These are phyloP conservation scores for Dryadomyces quercivorus DNA, from an alignment of 2,329 filamentous ascomycete species.

Conservation along the genomic window DNA sequence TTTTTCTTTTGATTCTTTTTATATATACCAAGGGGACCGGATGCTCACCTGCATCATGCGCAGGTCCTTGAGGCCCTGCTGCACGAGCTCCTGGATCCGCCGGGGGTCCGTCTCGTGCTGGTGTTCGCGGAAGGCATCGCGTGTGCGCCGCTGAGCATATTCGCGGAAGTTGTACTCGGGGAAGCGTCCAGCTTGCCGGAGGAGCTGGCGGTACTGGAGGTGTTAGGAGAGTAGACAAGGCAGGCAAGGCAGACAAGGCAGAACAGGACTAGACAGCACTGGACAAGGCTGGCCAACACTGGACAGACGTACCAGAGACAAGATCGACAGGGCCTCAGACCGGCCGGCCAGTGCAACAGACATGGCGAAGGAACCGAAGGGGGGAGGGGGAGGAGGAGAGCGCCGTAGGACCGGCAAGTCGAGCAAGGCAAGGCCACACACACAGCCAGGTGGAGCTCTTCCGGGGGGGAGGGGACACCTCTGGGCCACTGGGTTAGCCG, in stretches of 20 bases:
- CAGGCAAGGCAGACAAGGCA: neutral
- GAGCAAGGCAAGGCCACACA: neutral
- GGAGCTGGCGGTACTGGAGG: constrained; percentile 73
- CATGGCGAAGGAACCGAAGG: neutral
- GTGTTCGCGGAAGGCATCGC: constrained; percentile 81
- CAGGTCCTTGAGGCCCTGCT: constrained; percentile 76
- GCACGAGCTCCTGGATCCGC: constrained; percentile 74
- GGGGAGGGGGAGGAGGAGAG: neutral
- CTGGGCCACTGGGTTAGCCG: neutral
- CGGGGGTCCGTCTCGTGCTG: constrained; percentile 59
- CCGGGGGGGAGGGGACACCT: neutral
- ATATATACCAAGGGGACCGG: no score
- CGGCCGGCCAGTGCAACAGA: constrained; percentile 1
- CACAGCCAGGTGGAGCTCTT: neutral
- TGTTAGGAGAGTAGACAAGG: neutral
- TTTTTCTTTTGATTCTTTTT: no score
- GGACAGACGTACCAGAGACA: constrained; percentile 1
- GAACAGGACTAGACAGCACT: no score
- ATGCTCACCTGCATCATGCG: constrained; percentile 74
- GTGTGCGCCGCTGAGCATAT: constrained; percentile 83
- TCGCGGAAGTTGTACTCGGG: constrained; percentile 95
- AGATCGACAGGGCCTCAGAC: constrained; percentile 1
- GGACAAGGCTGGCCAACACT: no score
- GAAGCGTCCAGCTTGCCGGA: constrained; percentile 79
- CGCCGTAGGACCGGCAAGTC: neutral